phyloP scores from a whole-genome alignment of 2,329 filamentous ascomycete genomes.

The Aspergillus sp. region DNA sequence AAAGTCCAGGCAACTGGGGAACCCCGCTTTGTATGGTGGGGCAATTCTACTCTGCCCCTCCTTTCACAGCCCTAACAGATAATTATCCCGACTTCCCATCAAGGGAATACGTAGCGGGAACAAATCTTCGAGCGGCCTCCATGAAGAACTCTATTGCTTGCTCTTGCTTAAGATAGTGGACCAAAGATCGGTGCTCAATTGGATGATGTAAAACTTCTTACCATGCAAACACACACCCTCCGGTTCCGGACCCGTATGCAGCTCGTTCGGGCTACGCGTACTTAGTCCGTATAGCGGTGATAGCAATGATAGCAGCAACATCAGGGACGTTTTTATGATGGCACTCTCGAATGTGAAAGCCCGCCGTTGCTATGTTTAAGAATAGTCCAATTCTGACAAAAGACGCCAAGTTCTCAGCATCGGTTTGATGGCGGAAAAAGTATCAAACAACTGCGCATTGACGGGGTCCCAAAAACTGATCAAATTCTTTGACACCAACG shows the following conservation, averaged over 20 bases:
- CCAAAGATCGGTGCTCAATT: neutral
- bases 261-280: neutral
- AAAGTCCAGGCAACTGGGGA: neutral
- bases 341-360: neutral
- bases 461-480: neutral
- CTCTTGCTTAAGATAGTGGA: neutral
- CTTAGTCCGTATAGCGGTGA: too few species aligned
- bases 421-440: neutral
- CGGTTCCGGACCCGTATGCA: neutral
- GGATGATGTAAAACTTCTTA: neutral
- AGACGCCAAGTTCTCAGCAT: neutral
- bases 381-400: neutral
- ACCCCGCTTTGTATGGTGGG: conserved; percentile 11
- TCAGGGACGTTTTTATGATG: too few species aligned
- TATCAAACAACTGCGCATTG: neutral
- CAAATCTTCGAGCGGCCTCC: neutral
- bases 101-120: neutral
- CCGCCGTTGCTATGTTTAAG: neutral
- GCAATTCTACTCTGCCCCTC: neutral
- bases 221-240: too few species aligned
- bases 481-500: neutral
- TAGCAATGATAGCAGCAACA: neutral
- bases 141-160: neutral
- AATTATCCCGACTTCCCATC: neutral
- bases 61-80: neutral